phyloP scores from a whole-genome alignment of 2,329 filamentous ascomycete species.

The Fusarium sp. region DNA sequence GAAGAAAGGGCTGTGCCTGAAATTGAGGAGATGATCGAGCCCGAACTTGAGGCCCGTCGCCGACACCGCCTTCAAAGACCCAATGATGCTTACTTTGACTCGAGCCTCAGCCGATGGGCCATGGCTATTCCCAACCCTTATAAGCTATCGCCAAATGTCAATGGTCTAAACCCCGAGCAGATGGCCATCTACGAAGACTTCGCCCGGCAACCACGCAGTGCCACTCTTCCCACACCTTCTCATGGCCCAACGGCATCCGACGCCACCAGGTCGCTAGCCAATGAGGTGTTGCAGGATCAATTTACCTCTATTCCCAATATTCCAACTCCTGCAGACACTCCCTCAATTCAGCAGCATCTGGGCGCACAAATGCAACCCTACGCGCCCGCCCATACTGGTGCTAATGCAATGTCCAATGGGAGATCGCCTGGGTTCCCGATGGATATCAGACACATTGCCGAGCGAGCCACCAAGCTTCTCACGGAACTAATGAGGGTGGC shows the following conservation, averaged over 20 bases:
- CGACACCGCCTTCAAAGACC: slow-evolving; percentile 79
- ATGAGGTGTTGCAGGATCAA: slow-evolving; percentile 72
- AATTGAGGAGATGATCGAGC: slow-evolving; percentile 92
- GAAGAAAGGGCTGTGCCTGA: slow-evolving; percentile 93
- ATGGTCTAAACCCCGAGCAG: slow-evolving; percentile 88
- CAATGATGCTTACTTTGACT: slow-evolving; percentile 86
- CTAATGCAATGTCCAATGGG: slow-evolving; percentile 59
- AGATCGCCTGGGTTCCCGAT: slow-evolving; percentile 60
- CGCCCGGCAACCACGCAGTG: slow-evolving; percentile 80
- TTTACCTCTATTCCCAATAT: slow-evolving; percentile 67
- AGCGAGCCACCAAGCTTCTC: slow-evolving; percentile 68
- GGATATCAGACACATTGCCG: slow-evolving; percentile 64
- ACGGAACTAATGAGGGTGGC: slow-evolving; percentile 67
- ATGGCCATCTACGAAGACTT: slow-evolving; percentile 98
- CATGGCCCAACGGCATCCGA: slow-evolving; percentile 70
- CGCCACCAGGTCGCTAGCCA: slow-evolving; percentile 69
- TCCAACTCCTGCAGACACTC: slow-evolving; percentile 69
- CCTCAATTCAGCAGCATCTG: slow-evolving; percentile 63
- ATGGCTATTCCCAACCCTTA: slow-evolving; percentile 94
- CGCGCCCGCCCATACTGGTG: slow-evolving; percentile 60
- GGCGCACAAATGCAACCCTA: slow-evolving; percentile 66
- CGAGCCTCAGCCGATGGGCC: slow-evolving; percentile 87
- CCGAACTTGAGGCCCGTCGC: slow-evolving; percentile 80
- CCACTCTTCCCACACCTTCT: slow-evolving; percentile 63
- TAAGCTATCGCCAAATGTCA: slow-evolving; percentile 76